These are phyloP conservation scores for Diplodia intermedia DNA, from an alignment of 2,329 filamentous ascomycete genomes.

Conservation along the genomic window DNA sequence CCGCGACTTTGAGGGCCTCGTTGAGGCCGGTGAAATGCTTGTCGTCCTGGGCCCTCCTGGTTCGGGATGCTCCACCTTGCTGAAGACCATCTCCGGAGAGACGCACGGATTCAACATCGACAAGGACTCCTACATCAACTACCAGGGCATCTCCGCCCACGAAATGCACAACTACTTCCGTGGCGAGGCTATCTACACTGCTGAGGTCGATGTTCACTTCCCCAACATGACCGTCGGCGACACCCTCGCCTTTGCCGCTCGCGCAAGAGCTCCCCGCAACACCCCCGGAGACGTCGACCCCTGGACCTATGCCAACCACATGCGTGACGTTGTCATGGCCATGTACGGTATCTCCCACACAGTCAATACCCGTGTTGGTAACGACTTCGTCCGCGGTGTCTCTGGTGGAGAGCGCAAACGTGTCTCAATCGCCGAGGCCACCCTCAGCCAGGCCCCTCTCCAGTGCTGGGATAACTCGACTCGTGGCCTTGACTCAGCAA, in stretches of 20 bases:
- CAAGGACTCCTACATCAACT: constrained; percentile 75
- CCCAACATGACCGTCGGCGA: constrained; percentile 76
- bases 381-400: constrained; percentile 73
- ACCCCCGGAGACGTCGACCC: constrained; percentile 64
- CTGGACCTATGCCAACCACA: constrained; percentile 63
- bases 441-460: constrained; percentile 63
- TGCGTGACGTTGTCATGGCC: constrained; percentile 75
- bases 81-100: constrained; percentile 83
- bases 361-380: constrained; percentile 71
- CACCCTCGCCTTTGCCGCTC: constrained; percentile 77
- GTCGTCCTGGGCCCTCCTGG: constrained; percentile 73
- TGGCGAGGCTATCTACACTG: constrained; percentile 84
- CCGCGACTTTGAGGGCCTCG: constrained; percentile 69
- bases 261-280: constrained; percentile 67
- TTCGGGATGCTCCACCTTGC: constrained; percentile 76
- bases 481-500: constrained; percentile 71
- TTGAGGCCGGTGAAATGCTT: constrained; percentile 73
- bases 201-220: constrained; percentile 82
- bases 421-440: constrained; percentile 77
- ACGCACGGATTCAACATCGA: constrained; percentile 79
- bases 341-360: constrained; percentile 77
- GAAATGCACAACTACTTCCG: constrained; percentile 78
- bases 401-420: constrained; percentile 78
- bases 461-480: constrained; percentile 79
- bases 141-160: constrained; percentile 73